Base-by-base conservation (phyloP, 805 yeast species). In the Starmerella riodocensis region DNA sequence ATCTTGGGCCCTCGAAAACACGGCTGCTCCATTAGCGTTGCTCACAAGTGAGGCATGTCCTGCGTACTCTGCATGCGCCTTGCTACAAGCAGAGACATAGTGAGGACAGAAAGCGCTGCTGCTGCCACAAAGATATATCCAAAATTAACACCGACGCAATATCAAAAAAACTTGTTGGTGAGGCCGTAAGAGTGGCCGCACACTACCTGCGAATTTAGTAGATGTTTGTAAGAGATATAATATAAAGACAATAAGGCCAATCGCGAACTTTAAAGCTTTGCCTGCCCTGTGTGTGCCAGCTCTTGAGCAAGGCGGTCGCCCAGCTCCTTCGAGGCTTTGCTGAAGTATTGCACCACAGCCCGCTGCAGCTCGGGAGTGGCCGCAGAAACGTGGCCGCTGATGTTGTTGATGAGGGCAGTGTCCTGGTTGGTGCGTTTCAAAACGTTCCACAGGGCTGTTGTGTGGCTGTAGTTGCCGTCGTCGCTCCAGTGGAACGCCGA, bases 401-500 rank as follows among this genome's bases (percentile, higher is more conserved):
- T 69, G 60, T 88, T 88, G 60, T 78, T 82, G 34, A 86, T 81
- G 57, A 88, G 68, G 53, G 83, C 73, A 52, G 68, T 72, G 65
- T 84, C 95, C 62, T 83, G 94, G 52, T 84, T 83, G n/a, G 80
- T 74, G 56, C 63, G 76, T 38, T 79, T 78, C 57, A 81, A 69
- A 26, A 82, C 91, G 42, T 78, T 67, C 75, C 84, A 88, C 54
- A 86, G 69, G 28, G 60, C 75, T 45, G 77, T 66, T 34, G 94
- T 79, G 65, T 86, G 95, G 47, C 61, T 70, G 59, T 64, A 86
- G 63, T 86, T 94, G 49, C 65, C 63, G 44, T 73, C 83, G 36
- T 76, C 78, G 19, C 70, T 63, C 95, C 95, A 85, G 65, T 84
- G 91, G 74, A 72, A 81, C 49, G 88, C 83, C 47, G 76, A 64